A percentile compares a stretch with the other conserved stretches of the same genome.
phyloP scores from a whole-genome alignment of 2,329 filamentous ascomycete species.

The Celoporthe dispersa region DNA sequence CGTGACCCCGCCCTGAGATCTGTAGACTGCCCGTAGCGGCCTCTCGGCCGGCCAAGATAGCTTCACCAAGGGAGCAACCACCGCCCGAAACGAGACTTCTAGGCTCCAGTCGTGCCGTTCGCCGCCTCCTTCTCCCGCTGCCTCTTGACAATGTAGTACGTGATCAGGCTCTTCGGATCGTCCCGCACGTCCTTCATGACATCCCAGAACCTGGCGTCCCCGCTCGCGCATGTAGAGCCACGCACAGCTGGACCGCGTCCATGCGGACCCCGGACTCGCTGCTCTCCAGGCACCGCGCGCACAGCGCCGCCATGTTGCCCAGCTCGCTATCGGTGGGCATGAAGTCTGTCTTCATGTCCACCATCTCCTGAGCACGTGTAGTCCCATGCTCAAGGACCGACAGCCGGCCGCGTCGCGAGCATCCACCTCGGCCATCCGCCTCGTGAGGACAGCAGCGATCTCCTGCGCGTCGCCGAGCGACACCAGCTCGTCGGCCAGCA shows the following conservation, averaged over 20 bases:
- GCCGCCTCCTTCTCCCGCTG: constrained; percentile 54
- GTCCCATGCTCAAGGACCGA: constrained; percentile 63
- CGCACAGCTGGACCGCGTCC: constrained; percentile 80
- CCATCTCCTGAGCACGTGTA: constrained; percentile 65
- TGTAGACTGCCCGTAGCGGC: background rate
- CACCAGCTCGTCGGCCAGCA: constrained; percentile 74
- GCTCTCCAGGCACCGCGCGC: constrained; percentile 63
- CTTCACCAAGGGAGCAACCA: background rate
- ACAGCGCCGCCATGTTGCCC: constrained; percentile 53
- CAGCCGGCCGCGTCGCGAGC: constrained; percentile 51
- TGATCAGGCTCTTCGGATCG: constrained; percentile 76
- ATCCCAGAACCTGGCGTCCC: constrained; percentile 69
- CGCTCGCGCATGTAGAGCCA: constrained; percentile 68
- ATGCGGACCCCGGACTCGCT: constrained; percentile 67
- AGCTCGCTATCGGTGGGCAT: constrained; percentile 57
- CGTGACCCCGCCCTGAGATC: background rate
- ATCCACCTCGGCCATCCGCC: constrained; percentile 52
- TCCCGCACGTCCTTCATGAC: constrained; percentile 67
- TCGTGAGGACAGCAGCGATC: constrained; percentile 59
- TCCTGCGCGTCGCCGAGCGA: constrained; percentile 66
- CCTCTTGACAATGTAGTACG: constrained; percentile 78
- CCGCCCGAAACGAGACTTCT: constrained; percentile 13
- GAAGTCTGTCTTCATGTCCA: constrained; percentile 54
- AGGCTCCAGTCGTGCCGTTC: constrained; percentile 12
- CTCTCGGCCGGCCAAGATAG: background rate